A percentile compares a stretch with the other conserved stretches of the same genome.
These are phyloP conservation scores for Nicotiana undulata DNA, from an alignment of 257 asterid species.

Conservation along the genomic window DNA sequence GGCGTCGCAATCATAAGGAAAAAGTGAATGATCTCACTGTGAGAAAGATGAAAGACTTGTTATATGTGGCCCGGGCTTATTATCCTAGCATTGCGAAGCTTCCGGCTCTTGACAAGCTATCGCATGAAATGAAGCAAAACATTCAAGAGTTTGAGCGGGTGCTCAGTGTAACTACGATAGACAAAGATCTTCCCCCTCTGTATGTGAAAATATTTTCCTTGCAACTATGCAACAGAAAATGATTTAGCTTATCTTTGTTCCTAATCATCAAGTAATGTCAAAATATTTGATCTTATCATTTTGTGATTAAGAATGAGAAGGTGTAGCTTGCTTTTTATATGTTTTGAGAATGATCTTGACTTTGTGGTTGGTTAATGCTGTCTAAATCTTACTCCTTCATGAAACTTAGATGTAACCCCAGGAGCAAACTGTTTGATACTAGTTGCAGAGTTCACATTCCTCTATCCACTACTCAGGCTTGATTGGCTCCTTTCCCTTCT, in stretches of 20 bases:
- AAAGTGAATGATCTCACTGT: conserved; percentile 62
- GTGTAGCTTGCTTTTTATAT: neutral
- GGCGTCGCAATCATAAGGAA: conserved; percentile 80
- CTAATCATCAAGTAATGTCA: neutral
- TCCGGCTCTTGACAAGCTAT: conserved; percentile 66
- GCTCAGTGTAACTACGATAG: conserved; percentile 80
- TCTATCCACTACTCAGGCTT: conserved; percentile 1
- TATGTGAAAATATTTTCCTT: conserved; percentile 30
- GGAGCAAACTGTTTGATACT: neutral
- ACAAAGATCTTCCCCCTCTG: conserved; percentile 88
- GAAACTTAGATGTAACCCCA: neutral
- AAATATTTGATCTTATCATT: neutral
- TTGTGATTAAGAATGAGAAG: neutral
- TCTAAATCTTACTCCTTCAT: neutral
- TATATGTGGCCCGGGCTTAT: conserved; percentile 96
- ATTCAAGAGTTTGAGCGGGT: conserved; percentile 97
- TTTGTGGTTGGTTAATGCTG: neutral
- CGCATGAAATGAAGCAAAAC: conserved; percentile 83
- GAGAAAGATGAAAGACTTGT: conserved; percentile 93
- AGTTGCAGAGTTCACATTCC: neutral
- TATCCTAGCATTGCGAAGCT: conserved; percentile 96
- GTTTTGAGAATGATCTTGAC: neutral
- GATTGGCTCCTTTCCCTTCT: neutral
- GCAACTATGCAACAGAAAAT: conserved; percentile 3
- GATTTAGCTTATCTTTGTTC: neutral